Percentiles rank a stretch among this genome's conserved stretches.
phyloP scores from a whole-genome alignment of 192 early-diverging fungal genomes.

The Umbelopsis sp. region DNA sequence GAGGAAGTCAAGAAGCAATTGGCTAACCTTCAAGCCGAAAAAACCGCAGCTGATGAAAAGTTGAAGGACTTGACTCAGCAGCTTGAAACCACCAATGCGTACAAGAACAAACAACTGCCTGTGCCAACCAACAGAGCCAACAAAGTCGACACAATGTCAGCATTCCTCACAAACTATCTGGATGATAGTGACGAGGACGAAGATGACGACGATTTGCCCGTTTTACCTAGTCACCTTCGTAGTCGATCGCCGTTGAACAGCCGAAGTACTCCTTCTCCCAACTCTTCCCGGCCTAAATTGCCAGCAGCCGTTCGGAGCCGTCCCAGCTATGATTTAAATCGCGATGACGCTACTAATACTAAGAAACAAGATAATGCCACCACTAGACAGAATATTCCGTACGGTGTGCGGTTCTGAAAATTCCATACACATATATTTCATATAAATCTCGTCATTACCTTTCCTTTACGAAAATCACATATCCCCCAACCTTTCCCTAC shows the following conservation, averaged over 20 bases:
- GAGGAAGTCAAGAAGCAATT: slow-evolving; percentile 3
- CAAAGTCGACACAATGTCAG: slow-evolving; percentile 2
- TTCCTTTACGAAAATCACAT: no score
- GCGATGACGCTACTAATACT: not conserved
- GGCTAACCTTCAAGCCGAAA: not conserved
- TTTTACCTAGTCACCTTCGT: not conserved
- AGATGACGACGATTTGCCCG: slow-evolving; percentile 3
- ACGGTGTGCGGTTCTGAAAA: slow-evolving; percentile 4
- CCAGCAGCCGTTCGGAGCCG: not conserved
- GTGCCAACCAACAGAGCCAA: not conserved
- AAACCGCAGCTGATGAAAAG: not conserved
- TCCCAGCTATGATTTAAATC: slow-evolving; percentile 8
- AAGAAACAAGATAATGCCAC: not conserved
- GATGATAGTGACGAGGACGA: slow-evolving; percentile 13
- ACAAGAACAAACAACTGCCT: slow-evolving; percentile 13
- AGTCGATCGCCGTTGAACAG: not conserved
- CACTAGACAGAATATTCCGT: slow-evolving; percentile 8
- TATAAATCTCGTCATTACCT: not conserved
- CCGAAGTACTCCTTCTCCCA: not conserved
- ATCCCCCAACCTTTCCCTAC: no score
- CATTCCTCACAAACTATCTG: not conserved
- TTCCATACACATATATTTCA: not conserved
- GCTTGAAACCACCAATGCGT: slow-evolving; percentile 1
- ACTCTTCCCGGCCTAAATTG: not conserved
- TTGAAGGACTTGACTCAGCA: not conserved